These are phyloP conservation scores for Talaromyces sp. DNA, from an alignment of 2,329 filamentous ascomycete genomes.

Conservation along the genomic window DNA sequence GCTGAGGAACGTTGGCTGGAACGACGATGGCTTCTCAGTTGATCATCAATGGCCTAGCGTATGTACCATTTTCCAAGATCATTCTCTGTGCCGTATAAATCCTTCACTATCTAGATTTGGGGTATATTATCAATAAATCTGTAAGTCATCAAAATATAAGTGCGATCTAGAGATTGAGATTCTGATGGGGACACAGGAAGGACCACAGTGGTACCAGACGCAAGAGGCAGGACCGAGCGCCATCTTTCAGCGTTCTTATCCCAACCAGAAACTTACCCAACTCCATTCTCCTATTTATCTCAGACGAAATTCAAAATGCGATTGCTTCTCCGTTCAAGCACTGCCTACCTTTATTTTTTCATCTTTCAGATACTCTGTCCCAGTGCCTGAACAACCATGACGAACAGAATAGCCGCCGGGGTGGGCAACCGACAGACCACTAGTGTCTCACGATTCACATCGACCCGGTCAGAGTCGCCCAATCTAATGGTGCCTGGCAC, in stretches of 20 bases:
- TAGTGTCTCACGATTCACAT: neutral
- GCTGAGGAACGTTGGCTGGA: no score
- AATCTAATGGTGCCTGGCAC: no score
- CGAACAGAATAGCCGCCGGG: neutral
- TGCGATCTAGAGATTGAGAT: no score
- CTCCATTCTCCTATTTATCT: neutral
- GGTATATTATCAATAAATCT: no score
- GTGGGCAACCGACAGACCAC: neutral
- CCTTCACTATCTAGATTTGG: no score
- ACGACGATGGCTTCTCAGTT: neutral
- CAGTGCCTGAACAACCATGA: neutral
- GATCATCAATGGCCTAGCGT: no score
- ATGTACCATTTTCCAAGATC: no score
- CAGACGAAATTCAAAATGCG: neutral
- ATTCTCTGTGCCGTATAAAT: no score
- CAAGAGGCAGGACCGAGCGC: neutral
- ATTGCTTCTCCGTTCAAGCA: neutral
- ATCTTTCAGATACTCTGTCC: no score
- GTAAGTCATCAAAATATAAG: no score
- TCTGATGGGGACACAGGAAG: neutral
- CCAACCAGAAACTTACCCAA: neutral
- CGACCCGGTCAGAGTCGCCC: neutral
- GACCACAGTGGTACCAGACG: neutral
- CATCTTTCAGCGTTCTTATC: neutral
- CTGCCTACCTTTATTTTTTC: neutral